Percentiles rank a stretch among this genome's conserved stretches.
Evolutionary conservation across 2,329 filamentous ascomycete species (phyloP).

Genomic region (Drechmeria coniospora): DNA sequence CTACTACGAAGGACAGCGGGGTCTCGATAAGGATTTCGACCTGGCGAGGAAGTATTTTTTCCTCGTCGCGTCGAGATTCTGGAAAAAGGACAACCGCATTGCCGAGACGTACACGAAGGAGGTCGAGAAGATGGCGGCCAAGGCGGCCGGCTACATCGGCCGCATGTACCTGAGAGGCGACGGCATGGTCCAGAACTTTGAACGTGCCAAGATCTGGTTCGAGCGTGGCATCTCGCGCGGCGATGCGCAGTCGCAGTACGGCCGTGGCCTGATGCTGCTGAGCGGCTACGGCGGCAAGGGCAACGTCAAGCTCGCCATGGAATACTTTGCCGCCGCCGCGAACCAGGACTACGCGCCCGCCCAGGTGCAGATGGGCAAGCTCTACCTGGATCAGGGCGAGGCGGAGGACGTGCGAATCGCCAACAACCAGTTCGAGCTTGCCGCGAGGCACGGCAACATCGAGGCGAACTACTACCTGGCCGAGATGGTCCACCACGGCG

Average conservation of each 20-base stretch:
- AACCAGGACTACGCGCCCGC: constrained; percentile 69
- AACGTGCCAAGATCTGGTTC: constrained; percentile 69
- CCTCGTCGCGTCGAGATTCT: constrained; percentile 65
- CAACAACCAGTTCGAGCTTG: constrained; percentile 75
- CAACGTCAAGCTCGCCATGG: constrained; percentile 56
- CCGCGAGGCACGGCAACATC: constrained; percentile 66
- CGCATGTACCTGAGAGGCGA: constrained; percentile 84
- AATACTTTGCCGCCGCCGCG: constrained; percentile 63
- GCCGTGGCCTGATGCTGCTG: constrained; percentile 69
- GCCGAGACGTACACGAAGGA: constrained; percentile 52
- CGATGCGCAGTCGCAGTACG: constrained; percentile 73
- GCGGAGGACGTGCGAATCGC: constrained; percentile 58
- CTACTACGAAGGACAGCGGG: constrained; percentile 74
- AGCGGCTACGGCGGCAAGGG: constrained; percentile 57
- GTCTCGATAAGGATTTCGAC: constrained; percentile 55
- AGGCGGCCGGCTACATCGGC: constrained; percentile 75
- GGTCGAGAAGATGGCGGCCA: constrained; percentile 65
- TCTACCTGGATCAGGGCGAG: constrained; percentile 73
- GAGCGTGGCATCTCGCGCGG: constrained; percentile 59
- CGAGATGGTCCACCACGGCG: constrained; percentile 67
- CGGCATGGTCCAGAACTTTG: constrained; percentile 63
- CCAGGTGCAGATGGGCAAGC: constrained; percentile 65
- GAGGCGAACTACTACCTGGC: constrained; percentile 88
- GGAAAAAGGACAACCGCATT: constrained; percentile 62
- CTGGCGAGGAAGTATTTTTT: constrained; percentile 70